A percentile compares a stretch with the other conserved stretches of the same genome.
phyloP scores from a whole-genome alignment of 2,329 filamentous ascomycete genomes.

The Mollisiaceae sp. region DNA sequence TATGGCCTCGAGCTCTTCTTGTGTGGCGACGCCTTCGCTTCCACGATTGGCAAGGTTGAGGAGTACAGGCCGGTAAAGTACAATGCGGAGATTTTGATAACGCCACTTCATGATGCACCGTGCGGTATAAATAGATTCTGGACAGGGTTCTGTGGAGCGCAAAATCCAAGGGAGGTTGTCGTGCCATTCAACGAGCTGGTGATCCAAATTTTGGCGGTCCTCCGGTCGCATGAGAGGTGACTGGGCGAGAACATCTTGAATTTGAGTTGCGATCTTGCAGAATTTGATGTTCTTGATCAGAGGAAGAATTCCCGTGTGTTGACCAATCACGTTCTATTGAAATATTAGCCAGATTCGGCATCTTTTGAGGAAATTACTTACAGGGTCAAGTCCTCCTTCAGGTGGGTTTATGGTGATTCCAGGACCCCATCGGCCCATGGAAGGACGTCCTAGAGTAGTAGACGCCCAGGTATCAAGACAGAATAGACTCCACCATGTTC shows the following conservation, averaged over 20 bases:
- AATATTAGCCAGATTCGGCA: slow-evolving; percentile 21
- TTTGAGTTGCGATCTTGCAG: slow-evolving; percentile 77
- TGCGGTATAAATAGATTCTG: slow-evolving; percentile 71
- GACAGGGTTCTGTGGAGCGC: slow-evolving; percentile 68
- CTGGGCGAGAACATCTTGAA: slow-evolving; percentile 76
- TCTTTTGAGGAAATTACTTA: slow-evolving; percentile 26
- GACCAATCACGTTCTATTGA: slow-evolving; percentile 53
- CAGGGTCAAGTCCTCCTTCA: slow-evolving; percentile 46
- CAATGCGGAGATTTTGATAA: slow-evolving; percentile 77
- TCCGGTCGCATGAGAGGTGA: slow-evolving; percentile 69
- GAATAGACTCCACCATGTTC: slow-evolving; percentile 78
- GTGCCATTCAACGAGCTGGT: slow-evolving; percentile 74
- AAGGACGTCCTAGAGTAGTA: slow-evolving; percentile 72
- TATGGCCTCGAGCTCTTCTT: slow-evolving; percentile 71
- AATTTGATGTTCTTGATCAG: slow-evolving; percentile 79
- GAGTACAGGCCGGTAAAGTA: slow-evolving; percentile 75
- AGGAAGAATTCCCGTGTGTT: slow-evolving; percentile 70
- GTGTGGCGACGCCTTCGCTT: slow-evolving; percentile 35
- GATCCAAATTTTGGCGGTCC: slow-evolving; percentile 70
- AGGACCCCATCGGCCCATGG: slow-evolving; percentile 69
- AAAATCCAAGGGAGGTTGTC: slow-evolving; percentile 70
- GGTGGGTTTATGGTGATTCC: slow-evolving; percentile 71
- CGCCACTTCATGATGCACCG: slow-evolving; percentile 82
- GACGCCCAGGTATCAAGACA: slow-evolving; percentile 77
- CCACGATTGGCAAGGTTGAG: slow-evolving; percentile 61